phyloP scores from a whole-genome alignment of 2,329 filamentous ascomycete genomes.

The Polychaeton citri region DNA sequence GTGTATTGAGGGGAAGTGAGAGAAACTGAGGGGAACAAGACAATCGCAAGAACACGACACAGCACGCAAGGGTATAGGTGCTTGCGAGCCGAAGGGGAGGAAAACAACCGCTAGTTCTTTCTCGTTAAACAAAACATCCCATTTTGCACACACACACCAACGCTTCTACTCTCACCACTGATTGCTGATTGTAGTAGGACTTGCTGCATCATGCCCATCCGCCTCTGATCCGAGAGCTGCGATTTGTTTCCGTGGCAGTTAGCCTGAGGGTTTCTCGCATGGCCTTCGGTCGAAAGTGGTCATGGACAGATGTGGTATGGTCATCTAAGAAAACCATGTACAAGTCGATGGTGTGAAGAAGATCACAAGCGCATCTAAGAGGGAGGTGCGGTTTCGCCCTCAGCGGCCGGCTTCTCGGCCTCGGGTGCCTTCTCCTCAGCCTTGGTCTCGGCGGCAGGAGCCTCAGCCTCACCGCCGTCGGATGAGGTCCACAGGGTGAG shows the following conservation, averaged over 20 bases:
- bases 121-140: not conserved
- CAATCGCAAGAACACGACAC: no score
- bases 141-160: no score
- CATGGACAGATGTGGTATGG: no score
- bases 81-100: not conserved
- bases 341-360: no score
- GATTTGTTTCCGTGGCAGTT: no score
- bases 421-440: slow-evolving; percentile 35
- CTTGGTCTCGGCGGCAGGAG: slow-evolving; percentile 37
- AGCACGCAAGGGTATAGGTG: not conserved
- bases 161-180: not conserved
- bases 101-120: not conserved
- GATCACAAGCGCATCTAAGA: not conserved
- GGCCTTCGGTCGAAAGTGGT: slow-evolving; percentile 87
- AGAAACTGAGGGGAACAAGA: no score
- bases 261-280: slow-evolving; percentile 79
- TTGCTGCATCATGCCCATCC: not conserved
- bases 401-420: slow-evolving; percentile 21
- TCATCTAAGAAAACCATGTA: no score
- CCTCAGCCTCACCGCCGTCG: slow-evolving; percentile 68
- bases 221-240: no score
- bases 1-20: no score
- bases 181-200: no score
- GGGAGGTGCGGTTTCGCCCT: slow-evolving; percentile 34
- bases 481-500: slow-evolving; percentile 96